A percentile compares a stretch with the other conserved stretches of the same genome.
Conservation (phyloP, 1,284 basidiomycete genomes). For the Trametes versicolor region DNA sequence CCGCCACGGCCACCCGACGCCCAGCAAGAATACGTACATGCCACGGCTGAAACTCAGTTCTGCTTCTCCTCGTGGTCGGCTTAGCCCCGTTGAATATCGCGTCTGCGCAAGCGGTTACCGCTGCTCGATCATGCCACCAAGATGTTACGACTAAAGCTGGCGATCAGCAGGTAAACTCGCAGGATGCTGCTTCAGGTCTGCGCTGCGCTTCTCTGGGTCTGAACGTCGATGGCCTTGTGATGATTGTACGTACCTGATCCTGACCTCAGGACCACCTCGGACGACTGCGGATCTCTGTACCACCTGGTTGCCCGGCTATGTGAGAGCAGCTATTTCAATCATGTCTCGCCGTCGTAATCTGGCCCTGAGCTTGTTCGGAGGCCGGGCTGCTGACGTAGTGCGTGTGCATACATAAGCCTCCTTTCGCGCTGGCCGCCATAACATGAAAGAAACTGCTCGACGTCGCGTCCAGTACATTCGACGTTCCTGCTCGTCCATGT, state of each 20-base stretch:
- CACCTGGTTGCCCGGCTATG: neutral
- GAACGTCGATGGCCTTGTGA: conserved; percentile 14
- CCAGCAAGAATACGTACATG: conserved; percentile 22
- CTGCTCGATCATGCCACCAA: conserved; percentile 16
- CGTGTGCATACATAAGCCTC: neutral
- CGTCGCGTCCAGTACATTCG: neutral
- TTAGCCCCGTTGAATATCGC: conserved; percentile 11
- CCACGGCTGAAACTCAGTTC: conserved; percentile 5
- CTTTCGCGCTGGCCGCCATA: neutral
- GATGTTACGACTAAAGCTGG: conserved; percentile 5
- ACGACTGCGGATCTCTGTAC: neutral
- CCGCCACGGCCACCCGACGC: conserved; percentile 26
- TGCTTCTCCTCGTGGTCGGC: conserved; percentile 20
- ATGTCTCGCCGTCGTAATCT: neutral
- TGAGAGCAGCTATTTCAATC: neutral
- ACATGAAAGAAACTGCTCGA: neutral
- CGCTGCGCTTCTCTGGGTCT: conserved; percentile 13
- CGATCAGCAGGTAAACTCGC: conserved; percentile 21
- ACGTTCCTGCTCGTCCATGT: conserved; percentile 12
- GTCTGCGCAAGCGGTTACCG: neutral
- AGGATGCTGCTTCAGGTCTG: conserved; percentile 2
- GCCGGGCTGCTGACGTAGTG: neutral
- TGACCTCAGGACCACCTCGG: conserved; percentile 10
- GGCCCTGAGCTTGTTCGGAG: neutral
- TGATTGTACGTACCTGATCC: conserved; percentile 10